These are phyloP conservation scores for Millerozyma acaciae DNA, from an alignment of 805 yeast species.

Conservation along the genomic window DNA sequence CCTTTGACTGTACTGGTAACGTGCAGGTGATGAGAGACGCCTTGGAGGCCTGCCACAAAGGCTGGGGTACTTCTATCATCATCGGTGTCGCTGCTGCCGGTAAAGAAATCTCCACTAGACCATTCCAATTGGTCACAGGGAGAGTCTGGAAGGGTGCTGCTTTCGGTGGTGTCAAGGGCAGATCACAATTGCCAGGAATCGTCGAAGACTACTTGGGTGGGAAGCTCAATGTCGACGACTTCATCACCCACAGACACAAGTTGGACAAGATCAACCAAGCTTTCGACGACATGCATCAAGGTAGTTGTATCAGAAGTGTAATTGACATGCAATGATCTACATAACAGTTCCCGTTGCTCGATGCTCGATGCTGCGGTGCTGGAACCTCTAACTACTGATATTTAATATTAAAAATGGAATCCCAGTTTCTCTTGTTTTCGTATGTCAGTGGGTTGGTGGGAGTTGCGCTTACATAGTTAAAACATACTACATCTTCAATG, in stretches of 20 bases:
- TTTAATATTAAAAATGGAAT: no score
- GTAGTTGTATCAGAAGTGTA: conserved; percentile 93
- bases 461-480: no score
- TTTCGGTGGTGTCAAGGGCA: conserved; percentile 98
- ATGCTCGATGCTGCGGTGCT: no score
- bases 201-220: conserved; percentile 84
- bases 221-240: conserved; percentile 84
- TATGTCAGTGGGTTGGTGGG: no score
- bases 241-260: conserved; percentile 84
- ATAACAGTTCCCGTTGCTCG: neutral
- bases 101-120: conserved; percentile 92
- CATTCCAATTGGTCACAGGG: conserved; percentile 98
- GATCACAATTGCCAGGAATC: conserved; percentile 87
- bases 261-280: conserved; percentile 81
- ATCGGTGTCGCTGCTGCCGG: conserved; percentile 99
- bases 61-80: conserved; percentile 95
- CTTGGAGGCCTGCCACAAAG: conserved; percentile 95
- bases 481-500: no score
- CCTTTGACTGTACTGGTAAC: conserved; percentile 98
- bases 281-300: conserved; percentile 91
- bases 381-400: no score
- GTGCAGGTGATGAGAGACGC: conserved; percentile 94
- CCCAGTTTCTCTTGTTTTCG: no score
- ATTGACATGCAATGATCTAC: conserved; percentile 38
- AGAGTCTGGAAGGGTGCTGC: conserved; percentile 99